Base-by-base conservation (phyloP, 2,329 filamentous ascomycete species). In the Lachnellula arida region DNA sequence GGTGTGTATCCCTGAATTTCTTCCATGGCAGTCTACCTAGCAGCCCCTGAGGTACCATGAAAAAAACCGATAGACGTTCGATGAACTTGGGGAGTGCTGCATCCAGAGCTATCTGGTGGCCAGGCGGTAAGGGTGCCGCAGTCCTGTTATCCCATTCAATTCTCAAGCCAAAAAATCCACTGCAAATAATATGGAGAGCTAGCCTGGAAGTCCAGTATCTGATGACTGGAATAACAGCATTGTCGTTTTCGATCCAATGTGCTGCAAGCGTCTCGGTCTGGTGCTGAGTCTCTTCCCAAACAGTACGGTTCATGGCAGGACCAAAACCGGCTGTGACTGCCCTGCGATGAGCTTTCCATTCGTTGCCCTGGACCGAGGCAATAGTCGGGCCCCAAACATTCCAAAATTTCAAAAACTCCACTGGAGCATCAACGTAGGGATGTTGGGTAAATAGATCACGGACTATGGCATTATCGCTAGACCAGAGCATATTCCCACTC, bases 141-240 rank as follows among this genome's bases (percentile, higher is more conserved):
- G 23, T 37, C 14, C 28, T 37, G 25, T 42, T 25, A 51, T 51
- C 39, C 49, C 49, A 51, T 43, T 51, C 32, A 3, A 51, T 9
- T 19, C 39, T 51, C 37, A 51, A 32, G 39, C 39, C 23, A 22
- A 51, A 51, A 11, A 51, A 51, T 43, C 49, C 49, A 32, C 49
- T 51, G 14, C 19, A 42, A 15, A 51, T 42, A 44, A 51, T 51
- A 44, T 51, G 37, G 14, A 51, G 39, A 42, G 49, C 49, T 17
- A 51, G 49, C 23, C 39, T 51, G 5, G 49, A 51, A 43, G 49
- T 51, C 49, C 49, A 51, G 28, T 51, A 34, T 51, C 49, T 51
- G 23, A 51, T n/a, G 12, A 51, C 49, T 32, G 49, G 49, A 51
- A 51, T 32, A 11, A 51, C 25, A 51, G 49, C 37, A 34, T 34